These are phyloP conservation scores for Vanilla planifolia DNA, from an alignment of 106 monocot species.

Conservation along the genomic window DNA sequence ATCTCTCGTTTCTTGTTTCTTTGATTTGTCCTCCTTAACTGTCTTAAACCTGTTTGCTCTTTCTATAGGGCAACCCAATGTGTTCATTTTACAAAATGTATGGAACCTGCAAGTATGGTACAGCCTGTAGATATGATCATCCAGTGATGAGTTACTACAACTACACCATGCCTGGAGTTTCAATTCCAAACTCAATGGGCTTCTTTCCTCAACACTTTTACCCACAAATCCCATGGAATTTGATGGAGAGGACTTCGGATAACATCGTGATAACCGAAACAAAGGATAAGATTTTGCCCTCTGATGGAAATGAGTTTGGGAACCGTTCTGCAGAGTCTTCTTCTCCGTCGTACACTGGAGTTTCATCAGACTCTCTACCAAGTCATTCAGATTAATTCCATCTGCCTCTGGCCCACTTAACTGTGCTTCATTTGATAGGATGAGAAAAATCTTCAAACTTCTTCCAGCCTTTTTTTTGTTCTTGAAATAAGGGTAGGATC, in stretches of 20 bases:
- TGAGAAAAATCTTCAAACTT: too few species aligned
- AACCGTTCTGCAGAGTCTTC: not conserved
- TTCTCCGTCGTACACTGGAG: not conserved
- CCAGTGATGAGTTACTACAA: slow-evolving; percentile 43
- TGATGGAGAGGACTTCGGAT: slow-evolving; percentile 7
- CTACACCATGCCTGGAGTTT: slow-evolving; percentile 19
- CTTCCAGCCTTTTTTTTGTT: not conserved
- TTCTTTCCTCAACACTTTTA: slow-evolving; percentile 26
- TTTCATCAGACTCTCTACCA: not conserved
- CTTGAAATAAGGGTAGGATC: not conserved
- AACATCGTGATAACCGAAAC: slow-evolving; percentile 1
- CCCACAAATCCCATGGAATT: slow-evolving; percentile 7
- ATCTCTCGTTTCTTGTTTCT: not conserved
- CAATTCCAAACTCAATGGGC: slow-evolving; percentile 15
- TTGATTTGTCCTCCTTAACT: not conserved
- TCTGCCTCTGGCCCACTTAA: not conserved
- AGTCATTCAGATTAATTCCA: slow-evolving; percentile 5
- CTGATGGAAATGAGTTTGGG: not conserved
- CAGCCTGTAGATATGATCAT: slow-evolving; percentile 72
- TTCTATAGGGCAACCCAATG: slow-evolving; percentile 36
- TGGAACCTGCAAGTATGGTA: slow-evolving; percentile 63
- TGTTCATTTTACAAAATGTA: slow-evolving; percentile 43
- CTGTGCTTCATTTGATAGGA: too few species aligned
- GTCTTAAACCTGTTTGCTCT: not conserved
- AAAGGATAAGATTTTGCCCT: not conserved